phyloP scores from a whole-genome alignment of 495 filamentous ascomycete genomes.

The Viridothelium virens region DNA sequence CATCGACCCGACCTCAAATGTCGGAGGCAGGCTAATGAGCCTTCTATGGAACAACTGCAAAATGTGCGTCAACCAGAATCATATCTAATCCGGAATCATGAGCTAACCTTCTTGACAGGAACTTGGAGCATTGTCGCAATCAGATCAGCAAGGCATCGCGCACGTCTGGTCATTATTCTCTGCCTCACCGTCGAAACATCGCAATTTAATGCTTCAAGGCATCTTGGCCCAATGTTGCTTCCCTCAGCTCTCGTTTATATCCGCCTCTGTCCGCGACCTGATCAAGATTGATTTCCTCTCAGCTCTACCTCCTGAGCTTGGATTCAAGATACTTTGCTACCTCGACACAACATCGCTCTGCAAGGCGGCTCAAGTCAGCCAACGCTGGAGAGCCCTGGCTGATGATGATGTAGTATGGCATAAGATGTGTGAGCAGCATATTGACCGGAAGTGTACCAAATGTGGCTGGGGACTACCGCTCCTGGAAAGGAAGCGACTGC shows the following conservation, averaged over 20 bases:
- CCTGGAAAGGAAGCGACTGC: conserved; percentile 76
- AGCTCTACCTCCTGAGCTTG: conserved; percentile 80
- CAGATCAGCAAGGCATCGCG: conserved; percentile 85
- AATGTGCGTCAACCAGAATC: conserved; percentile 45
- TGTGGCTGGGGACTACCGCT: conserved; percentile 93
- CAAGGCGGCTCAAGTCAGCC: conserved; percentile 92
- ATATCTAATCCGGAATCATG: conserved; percentile 5
- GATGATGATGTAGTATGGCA: conserved; percentile 99
- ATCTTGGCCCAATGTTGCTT: conserved; percentile 96
- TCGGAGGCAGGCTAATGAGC: conserved; percentile 81
- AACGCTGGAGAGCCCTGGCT: conserved; percentile 74
- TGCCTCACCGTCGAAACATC: conserved; percentile 84
- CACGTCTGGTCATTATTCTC: conserved; percentile 98
- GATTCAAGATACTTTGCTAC: conserved; percentile 85
- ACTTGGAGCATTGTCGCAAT: conserved; percentile 68
- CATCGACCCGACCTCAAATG: conserved; percentile 94
- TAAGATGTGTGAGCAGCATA: conserved; percentile 98
- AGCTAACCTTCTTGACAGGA: conserved; percentile 43
- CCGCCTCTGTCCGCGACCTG: conserved; percentile 75
- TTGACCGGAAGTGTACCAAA: conserved; percentile 90
- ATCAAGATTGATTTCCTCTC: conserved; percentile 93
- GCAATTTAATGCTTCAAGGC: conserved; percentile 89
- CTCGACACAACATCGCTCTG: conserved; percentile 95
- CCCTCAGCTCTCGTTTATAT: conserved; percentile 88
- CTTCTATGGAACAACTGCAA: conserved; percentile 90